A percentile compares a stretch with the other conserved stretches of the same genome.
Conservation (phyloP, 1,284 basidiomycete genomes). For the Apiotrichum siamense region DNA sequence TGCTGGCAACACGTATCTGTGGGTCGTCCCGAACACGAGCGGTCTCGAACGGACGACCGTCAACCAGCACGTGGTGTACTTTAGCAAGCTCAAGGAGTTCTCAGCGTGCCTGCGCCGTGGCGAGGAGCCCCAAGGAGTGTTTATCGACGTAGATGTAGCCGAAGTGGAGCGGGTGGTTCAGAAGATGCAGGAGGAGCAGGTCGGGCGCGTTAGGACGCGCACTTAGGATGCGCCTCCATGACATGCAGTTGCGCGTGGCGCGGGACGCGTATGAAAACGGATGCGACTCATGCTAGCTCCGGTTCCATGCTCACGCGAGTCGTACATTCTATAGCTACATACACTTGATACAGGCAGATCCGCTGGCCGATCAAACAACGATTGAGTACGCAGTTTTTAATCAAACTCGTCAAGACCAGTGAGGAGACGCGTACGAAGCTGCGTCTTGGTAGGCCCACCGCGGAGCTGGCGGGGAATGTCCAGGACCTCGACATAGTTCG, state of each 20-base stretch:
- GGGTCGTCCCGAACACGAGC: conserved; percentile 46
- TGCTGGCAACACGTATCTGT: conserved; percentile 38
- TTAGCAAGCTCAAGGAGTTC: conserved; percentile 11
- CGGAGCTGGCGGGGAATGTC: conserved; percentile 32
- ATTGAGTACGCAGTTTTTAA: background rate
- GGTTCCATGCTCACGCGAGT: background rate
- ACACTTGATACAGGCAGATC: too few relatives aligned
- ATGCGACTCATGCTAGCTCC: too few relatives aligned
- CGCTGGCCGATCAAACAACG: too few relatives aligned
- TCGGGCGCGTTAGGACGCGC: too few relatives aligned
- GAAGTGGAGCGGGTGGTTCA: conserved; percentile 7
- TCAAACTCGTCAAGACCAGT: conserved; percentile 11
- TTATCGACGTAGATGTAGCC: conserved; percentile 16
- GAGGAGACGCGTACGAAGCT: conserved; percentile 27
- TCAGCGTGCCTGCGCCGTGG: conserved; percentile 1
- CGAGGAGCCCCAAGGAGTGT: background rate
- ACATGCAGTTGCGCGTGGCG: too few relatives aligned
- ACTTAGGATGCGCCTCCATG: too few relatives aligned
- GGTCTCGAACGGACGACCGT: conserved; percentile 42
- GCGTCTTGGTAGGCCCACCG: conserved; percentile 26
- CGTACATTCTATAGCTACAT: conserved; percentile 1
- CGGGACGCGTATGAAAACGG: too few relatives aligned
- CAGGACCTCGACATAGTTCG: conserved; percentile 56
- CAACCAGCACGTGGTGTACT: conserved; percentile 5
- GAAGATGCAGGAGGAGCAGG: conserved; percentile 6